Conservation (phyloP, 805 yeast genomes). For the Clavispora santaluciae region DNA sequence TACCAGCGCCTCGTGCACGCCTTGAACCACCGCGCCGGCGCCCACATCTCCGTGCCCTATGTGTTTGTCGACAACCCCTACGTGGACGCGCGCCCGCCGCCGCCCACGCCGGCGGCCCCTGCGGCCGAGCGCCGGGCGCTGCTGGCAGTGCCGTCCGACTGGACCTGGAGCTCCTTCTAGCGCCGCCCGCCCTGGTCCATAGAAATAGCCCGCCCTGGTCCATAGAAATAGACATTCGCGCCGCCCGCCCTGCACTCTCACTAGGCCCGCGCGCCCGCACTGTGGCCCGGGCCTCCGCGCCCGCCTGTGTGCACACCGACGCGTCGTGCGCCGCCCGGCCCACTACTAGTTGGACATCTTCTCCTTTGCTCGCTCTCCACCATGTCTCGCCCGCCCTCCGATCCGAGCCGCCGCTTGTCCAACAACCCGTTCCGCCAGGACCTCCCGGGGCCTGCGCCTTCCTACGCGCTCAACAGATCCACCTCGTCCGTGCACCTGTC, state of each 20-base stretch:
- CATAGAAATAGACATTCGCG: too few relatives aligned
- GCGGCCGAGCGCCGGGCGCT: slow-evolving; percentile 8
- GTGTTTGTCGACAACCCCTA: slow-evolving; percentile 34
- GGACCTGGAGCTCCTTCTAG: slow-evolving; percentile 53
- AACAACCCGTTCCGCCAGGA: slow-evolving; percentile 68
- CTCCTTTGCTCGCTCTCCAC: background rate
- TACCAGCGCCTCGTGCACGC: slow-evolving; percentile 20
- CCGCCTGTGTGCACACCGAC: slow-evolving; percentile 7
- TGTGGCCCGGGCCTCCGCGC: too few relatives aligned
- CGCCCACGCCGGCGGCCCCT: background rate
- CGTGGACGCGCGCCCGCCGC: slow-evolving; percentile 5
- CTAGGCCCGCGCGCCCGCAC: too few relatives aligned
- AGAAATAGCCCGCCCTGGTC: too few relatives aligned
- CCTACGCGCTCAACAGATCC: background rate
- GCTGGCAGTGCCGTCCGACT: slow-evolving; percentile 25
- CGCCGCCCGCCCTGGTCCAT: too few relatives aligned
- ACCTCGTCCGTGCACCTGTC: slow-evolving; percentile 6
- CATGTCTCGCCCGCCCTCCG: slow-evolving; percentile 39
- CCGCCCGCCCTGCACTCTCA: too few relatives aligned
- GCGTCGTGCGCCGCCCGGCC: background rate
- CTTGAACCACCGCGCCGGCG: slow-evolving; percentile 21
- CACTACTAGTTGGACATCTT: background rate
- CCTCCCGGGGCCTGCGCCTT: slow-evolving; percentile 6
- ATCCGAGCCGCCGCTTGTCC: slow-evolving; percentile 17
- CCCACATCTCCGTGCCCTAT: slow-evolving; percentile 16